Conservation (phyloP, 192 early-diverging fungal genomes). For the Mortierella antarctica region DNA sequence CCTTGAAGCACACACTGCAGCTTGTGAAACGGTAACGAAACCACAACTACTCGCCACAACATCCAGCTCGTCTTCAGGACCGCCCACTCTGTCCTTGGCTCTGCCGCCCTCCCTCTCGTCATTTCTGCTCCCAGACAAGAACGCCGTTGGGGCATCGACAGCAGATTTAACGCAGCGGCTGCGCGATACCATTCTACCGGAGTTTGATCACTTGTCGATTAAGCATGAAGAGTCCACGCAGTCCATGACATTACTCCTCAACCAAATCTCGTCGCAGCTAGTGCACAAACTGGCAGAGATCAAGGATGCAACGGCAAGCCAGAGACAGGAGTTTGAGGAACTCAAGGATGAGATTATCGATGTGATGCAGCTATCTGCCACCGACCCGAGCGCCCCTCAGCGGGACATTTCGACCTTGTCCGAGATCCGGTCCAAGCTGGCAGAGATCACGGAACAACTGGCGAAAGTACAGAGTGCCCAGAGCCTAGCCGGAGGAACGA, state of each 20-base stretch:
- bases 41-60: background rate
- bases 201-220: slow-evolving; percentile 42
- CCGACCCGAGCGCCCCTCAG: slow-evolving; percentile 40
- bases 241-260: slow-evolving; percentile 53
- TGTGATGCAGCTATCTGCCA: slow-evolving; percentile 49
- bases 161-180: slow-evolving; percentile 29
- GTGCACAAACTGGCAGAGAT: slow-evolving; percentile 33
- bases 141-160: background rate
- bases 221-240: slow-evolving; percentile 48
- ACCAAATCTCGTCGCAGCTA: slow-evolving; percentile 50
- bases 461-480: slow-evolving; percentile 21
- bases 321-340: slow-evolving; percentile 49
- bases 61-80: background rate
- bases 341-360: slow-evolving; percentile 54
- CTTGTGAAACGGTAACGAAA: background rate
- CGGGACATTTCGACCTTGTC: slow-evolving; percentile 39
- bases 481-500: background rate
- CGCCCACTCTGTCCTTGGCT: background rate
- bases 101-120: slow-evolving; percentile 13
- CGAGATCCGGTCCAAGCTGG: slow-evolving; percentile 43
- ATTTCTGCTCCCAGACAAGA: background rate
- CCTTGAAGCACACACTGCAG: background rate
- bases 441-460: slow-evolving; percentile 36
- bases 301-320: slow-evolving; percentile 39
- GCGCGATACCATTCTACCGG: slow-evolving; percentile 41